Conservation (phyloP, 495 filamentous ascomycete species). For the Darksidea phi region DNA sequence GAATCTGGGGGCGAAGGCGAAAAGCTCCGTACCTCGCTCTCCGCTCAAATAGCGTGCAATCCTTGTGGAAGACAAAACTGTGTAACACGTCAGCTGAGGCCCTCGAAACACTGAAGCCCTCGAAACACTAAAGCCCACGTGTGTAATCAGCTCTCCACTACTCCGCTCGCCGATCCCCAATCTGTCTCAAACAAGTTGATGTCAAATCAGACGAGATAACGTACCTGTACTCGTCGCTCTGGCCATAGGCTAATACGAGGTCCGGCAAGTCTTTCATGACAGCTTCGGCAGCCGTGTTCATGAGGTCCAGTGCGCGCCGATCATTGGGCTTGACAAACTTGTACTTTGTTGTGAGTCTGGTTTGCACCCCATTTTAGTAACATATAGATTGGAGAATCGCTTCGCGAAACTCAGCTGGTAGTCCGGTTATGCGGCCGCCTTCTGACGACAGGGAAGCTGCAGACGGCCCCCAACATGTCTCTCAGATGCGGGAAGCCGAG, state of each 20-base stretch:
- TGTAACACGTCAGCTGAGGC: conserved; percentile 27
- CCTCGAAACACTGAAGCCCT: conserved; percentile 2
- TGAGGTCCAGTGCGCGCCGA: conserved; percentile 77
- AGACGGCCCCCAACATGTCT: neutral
- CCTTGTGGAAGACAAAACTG: conserved; percentile 87
- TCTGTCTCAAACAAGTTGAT: conserved; percentile 17
- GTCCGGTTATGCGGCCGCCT: neutral
- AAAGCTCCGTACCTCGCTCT: conserved; percentile 64
- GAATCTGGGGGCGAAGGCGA: neutral
- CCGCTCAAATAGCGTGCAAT: conserved; percentile 78
- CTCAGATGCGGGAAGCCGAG: neutral
- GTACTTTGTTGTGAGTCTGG: conserved; percentile 76
- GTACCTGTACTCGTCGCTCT: conserved; percentile 91
- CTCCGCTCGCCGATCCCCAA: conserved; percentile 13
- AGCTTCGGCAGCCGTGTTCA: conserved; percentile 85
- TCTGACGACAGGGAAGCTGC: neutral
- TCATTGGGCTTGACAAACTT: conserved; percentile 91
- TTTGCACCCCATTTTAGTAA: neutral
- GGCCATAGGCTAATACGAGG: conserved; percentile 81
- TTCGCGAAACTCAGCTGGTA: conserved; percentile 2
- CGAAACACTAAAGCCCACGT: neutral
- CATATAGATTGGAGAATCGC: conserved; percentile 3
- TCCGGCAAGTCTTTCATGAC: conserved; percentile 85
- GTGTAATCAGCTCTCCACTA: conserved; percentile 3
- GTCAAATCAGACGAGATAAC: neutral